Evolutionary conservation across 345 rosid genomes (phyloP).

Genomic region (Lepidium sativum): DNA sequence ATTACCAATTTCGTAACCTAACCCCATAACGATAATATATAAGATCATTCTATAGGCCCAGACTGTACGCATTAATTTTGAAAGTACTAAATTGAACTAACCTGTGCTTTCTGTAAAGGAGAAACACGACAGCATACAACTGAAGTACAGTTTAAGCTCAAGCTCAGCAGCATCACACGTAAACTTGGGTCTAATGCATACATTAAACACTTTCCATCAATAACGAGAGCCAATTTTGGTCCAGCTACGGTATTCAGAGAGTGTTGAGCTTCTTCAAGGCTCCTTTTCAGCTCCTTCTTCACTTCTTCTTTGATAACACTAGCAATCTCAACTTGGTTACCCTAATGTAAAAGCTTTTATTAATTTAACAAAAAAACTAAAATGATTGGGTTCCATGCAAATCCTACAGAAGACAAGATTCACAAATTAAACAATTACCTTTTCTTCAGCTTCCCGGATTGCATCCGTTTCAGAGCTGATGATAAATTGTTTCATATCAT

Average conservation of each 20-base stretch:
- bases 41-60: background rate
- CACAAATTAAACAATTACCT: conserved; percentile 42
- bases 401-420: background rate
- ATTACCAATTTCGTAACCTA: background rate
- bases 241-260: conserved; percentile 44
- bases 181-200: conserved; percentile 86
- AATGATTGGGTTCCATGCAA: background rate
- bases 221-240: conserved; percentile 80
- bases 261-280: conserved; percentile 80
- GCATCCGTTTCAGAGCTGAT: conserved; percentile 91
- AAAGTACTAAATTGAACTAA: conserved; percentile 11
- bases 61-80: background rate
- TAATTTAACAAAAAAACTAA: background rate
- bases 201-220: conserved; percentile 98
- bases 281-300: conserved; percentile 56
- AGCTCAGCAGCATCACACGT: conserved; percentile 73
- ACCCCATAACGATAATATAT: background rate
- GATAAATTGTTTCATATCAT: conserved; percentile 91
- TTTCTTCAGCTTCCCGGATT: conserved; percentile 81
- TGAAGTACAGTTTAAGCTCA: conserved; percentile 92
- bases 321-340: conserved; percentile 92
- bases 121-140: conserved; percentile 99
- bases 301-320: conserved; percentile 84
- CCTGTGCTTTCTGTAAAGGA: conserved; percentile 99
- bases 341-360: conserved; percentile 36